Conservation (phyloP, 352 stramenopile species). For the Phytophthora sansomeana region DNA sequence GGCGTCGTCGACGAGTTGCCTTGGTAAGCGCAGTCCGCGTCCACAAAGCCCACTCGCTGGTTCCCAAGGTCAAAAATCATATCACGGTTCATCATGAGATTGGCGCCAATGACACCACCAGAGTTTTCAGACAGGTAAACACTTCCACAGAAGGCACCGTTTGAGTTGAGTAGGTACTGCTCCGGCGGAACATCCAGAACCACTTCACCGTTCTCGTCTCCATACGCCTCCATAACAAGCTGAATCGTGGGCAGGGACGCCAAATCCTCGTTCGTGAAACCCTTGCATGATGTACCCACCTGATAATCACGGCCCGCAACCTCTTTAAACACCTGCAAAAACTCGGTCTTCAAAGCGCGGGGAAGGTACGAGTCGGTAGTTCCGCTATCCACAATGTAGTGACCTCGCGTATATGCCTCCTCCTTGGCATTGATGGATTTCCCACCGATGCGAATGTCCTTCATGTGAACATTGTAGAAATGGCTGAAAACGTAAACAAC, state of each 20-base stretch:
- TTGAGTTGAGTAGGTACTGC: conserved; percentile 69
- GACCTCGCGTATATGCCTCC: conserved; percentile 50
- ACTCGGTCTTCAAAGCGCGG: conserved; percentile 54
- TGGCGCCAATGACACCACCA: conserved; percentile 83
- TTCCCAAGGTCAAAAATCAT: conserved; percentile 83
- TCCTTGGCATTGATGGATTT: conserved; percentile 61
- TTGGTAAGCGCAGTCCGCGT: conserved; percentile 64
- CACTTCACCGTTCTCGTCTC: conserved; percentile 66
- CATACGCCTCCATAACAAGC: conserved; percentile 68
- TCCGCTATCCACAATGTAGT: conserved; percentile 88
- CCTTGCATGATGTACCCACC: conserved; percentile 47
- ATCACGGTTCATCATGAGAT: conserved; percentile 86
- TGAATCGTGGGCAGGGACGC: conserved; percentile 70
- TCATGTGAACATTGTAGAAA: conserved; percentile 78
- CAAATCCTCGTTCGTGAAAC: conserved; percentile 63
- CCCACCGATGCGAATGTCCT: conserved; percentile 71
- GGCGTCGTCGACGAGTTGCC: conserved; percentile 8
- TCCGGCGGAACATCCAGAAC: conserved; percentile 64
- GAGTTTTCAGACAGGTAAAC: conserved; percentile 77
- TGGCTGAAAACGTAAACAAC: conserved; percentile 32
- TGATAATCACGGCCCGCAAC: conserved; percentile 60
- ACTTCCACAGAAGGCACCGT: conserved; percentile 62
- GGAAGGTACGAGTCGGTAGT: conserved; percentile 88
- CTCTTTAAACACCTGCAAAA: conserved; percentile 65
- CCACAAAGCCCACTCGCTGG: conserved; percentile 81